phyloP scores from a whole-genome alignment of 768 basidiomycete species.

The Boletus eberwhitei region DNA sequence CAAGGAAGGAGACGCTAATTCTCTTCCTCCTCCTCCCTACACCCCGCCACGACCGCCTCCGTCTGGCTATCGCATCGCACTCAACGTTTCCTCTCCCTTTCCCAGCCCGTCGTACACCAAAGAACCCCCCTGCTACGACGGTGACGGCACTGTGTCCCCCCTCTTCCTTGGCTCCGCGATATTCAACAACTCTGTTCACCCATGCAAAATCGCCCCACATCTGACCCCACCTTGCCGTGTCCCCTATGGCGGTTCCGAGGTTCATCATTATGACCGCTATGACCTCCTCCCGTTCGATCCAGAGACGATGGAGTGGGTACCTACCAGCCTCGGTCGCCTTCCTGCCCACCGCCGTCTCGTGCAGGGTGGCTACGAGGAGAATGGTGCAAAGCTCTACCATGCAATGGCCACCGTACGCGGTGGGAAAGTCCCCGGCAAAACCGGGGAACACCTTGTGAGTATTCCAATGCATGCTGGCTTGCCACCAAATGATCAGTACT shows the following conservation, averaged over 20 bases:
- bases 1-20: neutral
- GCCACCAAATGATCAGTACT: neutral
- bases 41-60: conserved; percentile 38
- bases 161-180: conserved; percentile 75
- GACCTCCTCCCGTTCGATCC: conserved; percentile 72
- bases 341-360: conserved; percentile 57
- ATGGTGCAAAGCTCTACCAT: conserved; percentile 65
- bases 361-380: conserved; percentile 74
- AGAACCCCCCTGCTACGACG: conserved; percentile 52
- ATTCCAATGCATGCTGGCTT: neutral
- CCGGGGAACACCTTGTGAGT: conserved; percentile 64
- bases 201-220: conserved; percentile 73
- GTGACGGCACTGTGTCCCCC: conserved; percentile 48
- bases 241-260: conserved; percentile 61
- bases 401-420: conserved; percentile 52
- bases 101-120: conserved; percentile 43
- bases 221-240: conserved; percentile 53
- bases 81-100: conserved; percentile 38
- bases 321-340: conserved; percentile 54
- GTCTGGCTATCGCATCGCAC: conserved; percentile 65
- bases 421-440: conserved; percentile 68
- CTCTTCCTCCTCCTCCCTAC: conserved; percentile 19
- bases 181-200: conserved; percentile 64
- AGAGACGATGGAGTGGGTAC: conserved; percentile 73
- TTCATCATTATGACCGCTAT: conserved; percentile 60